These are phyloP conservation scores for Blastobotrys attinorum DNA, from an alignment of 805 yeast species.

Conservation along the genomic window DNA sequence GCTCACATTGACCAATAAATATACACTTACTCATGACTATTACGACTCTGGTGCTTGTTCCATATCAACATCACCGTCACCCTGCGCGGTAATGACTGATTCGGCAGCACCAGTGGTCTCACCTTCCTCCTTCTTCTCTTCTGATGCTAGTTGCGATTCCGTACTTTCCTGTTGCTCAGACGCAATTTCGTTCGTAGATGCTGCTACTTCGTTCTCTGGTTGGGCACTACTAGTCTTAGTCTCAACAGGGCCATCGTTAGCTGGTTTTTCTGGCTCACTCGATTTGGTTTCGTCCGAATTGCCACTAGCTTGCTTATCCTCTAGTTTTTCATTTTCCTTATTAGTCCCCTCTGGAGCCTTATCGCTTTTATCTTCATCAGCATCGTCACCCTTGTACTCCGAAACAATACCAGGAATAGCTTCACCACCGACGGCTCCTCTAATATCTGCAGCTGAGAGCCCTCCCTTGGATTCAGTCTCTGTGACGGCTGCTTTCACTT, in stretches of 20 bases:
- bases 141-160: background rate
- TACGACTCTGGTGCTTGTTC: constrained; percentile 1
- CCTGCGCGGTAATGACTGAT: constrained; percentile 5
- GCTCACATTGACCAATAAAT: background rate
- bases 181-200: too few species aligned
- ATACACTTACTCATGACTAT: background rate
- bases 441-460: constrained; percentile 40
- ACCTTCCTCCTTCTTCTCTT: background rate
- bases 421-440: constrained; percentile 49
- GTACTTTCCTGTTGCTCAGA: background rate
- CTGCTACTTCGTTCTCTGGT: background rate
- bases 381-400: background rate
- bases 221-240: too few species aligned
- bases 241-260: background rate
- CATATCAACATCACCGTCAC: constrained; percentile 2
- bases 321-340: background rate
- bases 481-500: constrained; percentile 10
- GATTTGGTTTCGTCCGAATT: background rate
- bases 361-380: background rate
- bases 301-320: constrained; percentile 2
- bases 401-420: constrained; percentile 38
- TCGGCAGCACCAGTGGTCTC: constrained; percentile 7
- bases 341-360: constrained; percentile 1
- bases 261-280: constrained; percentile 1
- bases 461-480: constrained; percentile 23